A percentile compares a stretch with the other conserved stretches of the same genome.
phyloP scores from a whole-genome alignment of 768 basidiomycete genomes.

The Boletus reticuloceps region DNA sequence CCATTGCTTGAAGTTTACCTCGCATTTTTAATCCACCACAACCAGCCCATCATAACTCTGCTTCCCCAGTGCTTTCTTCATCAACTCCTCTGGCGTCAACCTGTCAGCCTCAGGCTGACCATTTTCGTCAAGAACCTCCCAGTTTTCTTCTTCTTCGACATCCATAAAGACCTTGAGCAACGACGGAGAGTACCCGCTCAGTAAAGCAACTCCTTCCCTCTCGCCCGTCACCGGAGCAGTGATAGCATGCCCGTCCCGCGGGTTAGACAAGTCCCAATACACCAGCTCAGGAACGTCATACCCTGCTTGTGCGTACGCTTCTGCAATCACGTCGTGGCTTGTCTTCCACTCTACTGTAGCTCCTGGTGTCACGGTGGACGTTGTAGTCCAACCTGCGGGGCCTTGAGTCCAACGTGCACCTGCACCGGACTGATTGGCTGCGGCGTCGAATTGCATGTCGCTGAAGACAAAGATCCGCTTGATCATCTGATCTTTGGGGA shows the following conservation, averaged over 20 bases:
- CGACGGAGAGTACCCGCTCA: constrained; percentile 68
- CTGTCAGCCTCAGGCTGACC: constrained; percentile 23
- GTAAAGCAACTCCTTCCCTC: constrained; percentile 59
- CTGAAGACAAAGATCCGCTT: constrained; percentile 73
- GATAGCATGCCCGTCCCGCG: constrained; percentile 11
- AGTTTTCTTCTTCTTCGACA: constrained; percentile 37
- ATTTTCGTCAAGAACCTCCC: constrained; percentile 37
- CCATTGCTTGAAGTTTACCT: background rate
- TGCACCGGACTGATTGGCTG: background rate
- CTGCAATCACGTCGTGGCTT: constrained; percentile 55
- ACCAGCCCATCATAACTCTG: constrained; percentile 52
- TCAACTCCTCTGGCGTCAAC: constrained; percentile 42
- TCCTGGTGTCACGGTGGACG: too few species aligned
- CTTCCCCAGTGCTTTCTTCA: constrained; percentile 47
- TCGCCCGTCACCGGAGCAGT: constrained; percentile 51
- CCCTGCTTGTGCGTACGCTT: constrained; percentile 56
- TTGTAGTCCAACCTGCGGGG: too few species aligned
- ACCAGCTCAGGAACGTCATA: constrained; percentile 74
- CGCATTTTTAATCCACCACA: constrained; percentile 9
- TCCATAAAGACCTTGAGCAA: constrained; percentile 75
- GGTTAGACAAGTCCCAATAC: constrained; percentile 58
- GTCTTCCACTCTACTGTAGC: constrained; percentile 48
- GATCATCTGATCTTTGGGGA: constrained; percentile 71
- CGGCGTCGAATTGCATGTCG: constrained; percentile 73
- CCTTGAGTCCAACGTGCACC: too few species aligned